Evolutionary conservation across 306 rosid genomes (phyloP), one percentile per base, ranked within the genome.

Genomic region (Casuarina glauca): DNA sequence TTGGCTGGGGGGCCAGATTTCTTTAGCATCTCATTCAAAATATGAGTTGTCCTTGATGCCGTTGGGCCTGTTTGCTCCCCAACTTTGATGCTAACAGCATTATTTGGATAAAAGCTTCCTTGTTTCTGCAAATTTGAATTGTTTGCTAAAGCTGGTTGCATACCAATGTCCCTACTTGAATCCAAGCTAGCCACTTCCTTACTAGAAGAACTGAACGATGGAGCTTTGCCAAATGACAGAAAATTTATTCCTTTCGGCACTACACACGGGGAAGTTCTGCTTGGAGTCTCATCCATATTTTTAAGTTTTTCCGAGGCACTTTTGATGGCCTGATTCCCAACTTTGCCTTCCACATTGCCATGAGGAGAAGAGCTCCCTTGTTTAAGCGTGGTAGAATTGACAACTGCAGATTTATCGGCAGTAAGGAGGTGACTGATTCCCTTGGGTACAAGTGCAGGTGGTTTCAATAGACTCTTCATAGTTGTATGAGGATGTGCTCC

Each of bases 191-290:
- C 72, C 46, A 80, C 20, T 66, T 75, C 81, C 78, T 74, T 82
- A 57, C 72, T 80, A 53, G 82, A 71, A 74, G 84, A 80, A 77
- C 78, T 78, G 38, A 73, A 76, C 19, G 51, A 53, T 68, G 83
- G 77, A 68, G 75, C 86, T 84, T 83, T 80, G 7, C 89, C 92
- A 79, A 94, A 89, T n/a, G 95, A 90, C 52, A 90, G 85, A 78
- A 92, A 90, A 74, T 85, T 87, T 17, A 87, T 72, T 74, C 97
- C 97, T 78, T 84, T 92, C 2, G 93, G 97, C 48, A 86, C 79
- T 54, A 49, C 75, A 42, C 67, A 48, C 3, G 87, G 64, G 10
- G 79, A 72, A 80, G 69, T 80, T 84, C 84, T 82, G 57, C 57
- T 60, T 9, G 74, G 54, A 80, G 55, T 50, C 77, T 73, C 89